Conservation (phyloP, 192 early-diverging fungal species). For the Backusella morwellensis region DNA sequence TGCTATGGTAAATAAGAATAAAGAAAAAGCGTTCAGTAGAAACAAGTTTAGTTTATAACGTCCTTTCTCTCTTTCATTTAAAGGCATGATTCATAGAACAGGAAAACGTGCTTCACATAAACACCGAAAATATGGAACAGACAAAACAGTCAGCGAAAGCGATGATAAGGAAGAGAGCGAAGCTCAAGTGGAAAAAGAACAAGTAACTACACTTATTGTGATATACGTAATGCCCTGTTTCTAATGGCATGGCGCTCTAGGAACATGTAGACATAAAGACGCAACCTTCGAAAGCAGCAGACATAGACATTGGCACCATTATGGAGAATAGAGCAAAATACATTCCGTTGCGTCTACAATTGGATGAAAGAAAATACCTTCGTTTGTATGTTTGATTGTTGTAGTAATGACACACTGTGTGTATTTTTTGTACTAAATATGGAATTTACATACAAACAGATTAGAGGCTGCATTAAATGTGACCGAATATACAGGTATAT, state of each 20-base stretch:
- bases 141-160: not conserved
- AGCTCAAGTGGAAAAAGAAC: not conserved
- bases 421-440: not conserved
- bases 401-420: not conserved
- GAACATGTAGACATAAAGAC: not conserved
- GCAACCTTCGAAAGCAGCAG: conserved; percentile 14
- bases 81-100: conserved; percentile 78
- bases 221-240: not conserved
- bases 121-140: conserved; percentile 4
- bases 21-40: not conserved
- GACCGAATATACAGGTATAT: conserved; percentile 56
- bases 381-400: conserved; percentile 59
- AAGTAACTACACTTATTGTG: not conserved
- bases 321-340: conserved; percentile 81
- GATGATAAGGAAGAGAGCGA: not conserved
- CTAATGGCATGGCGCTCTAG: not conserved
- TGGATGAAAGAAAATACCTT: conserved; percentile 90
- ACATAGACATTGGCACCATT: conserved; percentile 68
- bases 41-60: not conserved
- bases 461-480: conserved; percentile 94
- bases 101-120: conserved; percentile 65
- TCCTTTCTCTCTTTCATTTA: not conserved
- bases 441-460: conserved; percentile 17
- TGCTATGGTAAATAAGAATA: conserved; percentile 56
- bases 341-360: conserved; percentile 90